A percentile compares a stretch with the other conserved stretches of the same genome.
These are phyloP conservation scores for Fusarium citri DNA, from an alignment of 2,329 filamentous ascomycete species.

Conservation along the genomic window DNA sequence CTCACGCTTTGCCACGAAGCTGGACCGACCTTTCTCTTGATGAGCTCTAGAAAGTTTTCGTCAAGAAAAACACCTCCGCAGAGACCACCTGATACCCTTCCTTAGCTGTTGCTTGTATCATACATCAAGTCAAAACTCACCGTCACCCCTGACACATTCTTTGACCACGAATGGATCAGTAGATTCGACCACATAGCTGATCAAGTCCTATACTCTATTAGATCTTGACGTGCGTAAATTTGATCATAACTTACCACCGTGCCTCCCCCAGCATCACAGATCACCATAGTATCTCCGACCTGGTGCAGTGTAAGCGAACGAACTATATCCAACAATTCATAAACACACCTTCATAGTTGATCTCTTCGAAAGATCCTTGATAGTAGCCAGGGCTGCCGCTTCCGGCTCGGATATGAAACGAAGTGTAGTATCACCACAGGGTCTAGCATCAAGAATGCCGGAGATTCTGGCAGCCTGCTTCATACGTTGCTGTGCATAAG, in stretches of 20 bases:
- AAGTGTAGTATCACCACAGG: constrained; percentile 48
- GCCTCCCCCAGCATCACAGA: constrained; percentile 54
- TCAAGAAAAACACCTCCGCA: constrained; percentile 57
- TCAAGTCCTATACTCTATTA: constrained; percentile 50
- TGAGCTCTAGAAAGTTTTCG: constrained; percentile 48
- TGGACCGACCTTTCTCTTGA: constrained; percentile 41
- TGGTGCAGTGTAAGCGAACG: neutral
- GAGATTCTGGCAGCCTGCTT: constrained; percentile 48
- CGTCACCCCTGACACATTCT: constrained; percentile 55
- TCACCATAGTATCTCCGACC: constrained; percentile 44
- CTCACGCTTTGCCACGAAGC: constrained; percentile 10
- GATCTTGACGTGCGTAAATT: rapidly evolving
- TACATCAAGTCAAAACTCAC: constrained; percentile 24
- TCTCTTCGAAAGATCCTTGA: constrained; percentile 46
- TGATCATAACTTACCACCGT: constrained; percentile 46
- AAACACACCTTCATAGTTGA: constrained; percentile 35
- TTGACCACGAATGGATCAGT: constrained; percentile 46
- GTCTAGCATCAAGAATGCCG: constrained; percentile 50
- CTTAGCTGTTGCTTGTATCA: neutral
- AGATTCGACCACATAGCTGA: constrained; percentile 51
- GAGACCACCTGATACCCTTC: constrained; percentile 46
- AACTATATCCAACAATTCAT: rapidly evolving
- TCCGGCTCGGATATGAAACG: constrained; percentile 58
- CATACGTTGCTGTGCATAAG: constrained; percentile 54
- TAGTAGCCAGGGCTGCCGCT: constrained; percentile 56